Percentiles rank a stretch among this genome's conserved stretches.
phyloP scores from a whole-genome alignment of 2,329 filamentous ascomycete genomes.

The Fusarium succisae region DNA sequence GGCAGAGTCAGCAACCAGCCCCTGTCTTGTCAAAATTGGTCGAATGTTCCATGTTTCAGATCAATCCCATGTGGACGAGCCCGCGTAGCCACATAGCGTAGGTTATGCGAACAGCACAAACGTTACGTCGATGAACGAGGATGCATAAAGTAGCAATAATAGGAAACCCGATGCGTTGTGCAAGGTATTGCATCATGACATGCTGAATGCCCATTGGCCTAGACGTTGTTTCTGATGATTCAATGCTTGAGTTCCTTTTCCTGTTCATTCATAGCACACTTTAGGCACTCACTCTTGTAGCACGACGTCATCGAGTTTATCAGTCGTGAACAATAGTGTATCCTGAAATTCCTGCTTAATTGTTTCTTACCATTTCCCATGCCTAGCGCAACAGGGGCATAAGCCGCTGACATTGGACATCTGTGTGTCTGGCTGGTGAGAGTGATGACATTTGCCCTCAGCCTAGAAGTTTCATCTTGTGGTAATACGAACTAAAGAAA shows the following conservation, averaged over 20 bases:
- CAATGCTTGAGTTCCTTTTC: neutral
- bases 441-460: neutral
- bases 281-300: neutral
- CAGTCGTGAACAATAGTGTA: neutral
- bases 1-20: neutral
- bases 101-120: neutral
- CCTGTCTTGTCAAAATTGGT: slow-evolving; percentile 4
- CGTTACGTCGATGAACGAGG: neutral
- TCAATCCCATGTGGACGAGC: slow-evolving; percentile 11
- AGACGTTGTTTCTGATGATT: neutral
- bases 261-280: neutral
- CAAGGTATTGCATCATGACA: neutral
- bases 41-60: slow-evolving; percentile 32
- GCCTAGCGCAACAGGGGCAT: neutral
- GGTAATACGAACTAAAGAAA: neutral
- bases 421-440: neutral
- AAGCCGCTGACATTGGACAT: neutral
- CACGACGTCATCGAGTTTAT: neutral
- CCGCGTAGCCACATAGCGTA: neutral
- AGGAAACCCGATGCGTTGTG: neutral
- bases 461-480: neutral
- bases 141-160: neutral
- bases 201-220: neutral
- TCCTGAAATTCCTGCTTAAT: neutral
- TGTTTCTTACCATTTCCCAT: neutral